A percentile compares a stretch with the other conserved stretches of the same genome.
These are phyloP conservation scores for Podila clonocystis DNA, from an alignment of 192 early-diverging fungal species.

Conservation along the genomic window DNA sequence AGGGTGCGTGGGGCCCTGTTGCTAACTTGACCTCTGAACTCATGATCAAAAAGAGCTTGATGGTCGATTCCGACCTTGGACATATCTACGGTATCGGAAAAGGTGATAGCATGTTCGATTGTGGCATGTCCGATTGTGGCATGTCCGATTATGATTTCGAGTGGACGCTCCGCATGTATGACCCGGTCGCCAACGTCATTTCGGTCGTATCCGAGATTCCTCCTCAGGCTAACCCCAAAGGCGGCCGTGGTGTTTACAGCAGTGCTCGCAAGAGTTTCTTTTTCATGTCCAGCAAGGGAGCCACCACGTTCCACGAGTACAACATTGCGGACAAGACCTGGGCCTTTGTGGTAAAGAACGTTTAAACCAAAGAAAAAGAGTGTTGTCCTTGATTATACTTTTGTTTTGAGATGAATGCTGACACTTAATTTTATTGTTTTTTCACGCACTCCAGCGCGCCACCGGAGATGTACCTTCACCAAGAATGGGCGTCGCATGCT, in stretches of 20 bases:
- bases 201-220: not conserved
- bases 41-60: too few relatives aligned
- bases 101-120: too few relatives aligned
- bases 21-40: not conserved
- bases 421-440: too few relatives aligned
- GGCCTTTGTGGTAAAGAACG: not conserved
- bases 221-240: not conserved
- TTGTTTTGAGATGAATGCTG: too few relatives aligned
- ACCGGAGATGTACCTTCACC: too few relatives aligned
- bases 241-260: not conserved
- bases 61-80: too few relatives aligned
- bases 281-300: not conserved
- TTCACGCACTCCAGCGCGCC: too few relatives aligned
- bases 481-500: too few relatives aligned
- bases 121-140: too few relatives aligned
- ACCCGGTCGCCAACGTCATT: too few relatives aligned
- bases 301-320: not conserved
- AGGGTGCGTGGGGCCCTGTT: not conserved
- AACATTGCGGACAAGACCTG: not conserved
- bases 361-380: too few relatives aligned
- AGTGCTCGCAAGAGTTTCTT: conserved; percentile 1
- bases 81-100: not conserved
- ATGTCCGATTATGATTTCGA: not conserved
- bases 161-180: not conserved
- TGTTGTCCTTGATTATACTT: too few relatives aligned